Percentiles rank a stretch among this genome's conserved stretches.
Conservation (phyloP, 2,329 filamentous ascomycete genomes). For the Lithohypha guttulata region DNA sequence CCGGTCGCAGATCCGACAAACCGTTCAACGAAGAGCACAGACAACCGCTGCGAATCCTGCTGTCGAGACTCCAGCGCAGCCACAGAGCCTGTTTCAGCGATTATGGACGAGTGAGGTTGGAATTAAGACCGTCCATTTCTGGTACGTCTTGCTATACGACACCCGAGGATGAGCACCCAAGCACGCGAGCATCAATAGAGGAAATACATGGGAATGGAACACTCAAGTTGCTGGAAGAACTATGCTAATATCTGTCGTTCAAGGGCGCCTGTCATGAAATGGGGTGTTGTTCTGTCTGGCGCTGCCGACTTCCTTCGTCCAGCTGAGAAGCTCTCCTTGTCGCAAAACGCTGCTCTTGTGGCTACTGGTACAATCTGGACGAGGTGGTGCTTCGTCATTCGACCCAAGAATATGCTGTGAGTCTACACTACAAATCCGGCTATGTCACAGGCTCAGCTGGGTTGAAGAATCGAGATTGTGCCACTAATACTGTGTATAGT, state of each 20-base stretch:
- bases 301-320: conserved; percentile 85
- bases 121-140: conserved; percentile 94
- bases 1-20: conserved; percentile 38
- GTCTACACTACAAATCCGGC: conserved; percentile 31
- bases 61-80: conserved; percentile 28
- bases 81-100: conserved; percentile 52
- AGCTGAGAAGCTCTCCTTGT: conserved; percentile 82
- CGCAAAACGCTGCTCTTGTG: conserved; percentile 82
- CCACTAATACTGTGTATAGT: too few species aligned
- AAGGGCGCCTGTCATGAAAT: conserved; percentile 95
- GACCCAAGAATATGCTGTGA: conserved; percentile 80
- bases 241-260: conserved; percentile 2
- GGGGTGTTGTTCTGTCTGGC: conserved; percentile 85
- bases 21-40: conserved; percentile 55
- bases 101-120: conserved; percentile 76
- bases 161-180: background rate
- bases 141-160: conserved; percentile 45
- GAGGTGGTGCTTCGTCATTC: conserved; percentile 96
- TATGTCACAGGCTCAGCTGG: too few species aligned
- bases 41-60: conserved; percentile 49
- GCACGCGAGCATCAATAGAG: background rate
- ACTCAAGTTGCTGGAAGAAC: background rate
- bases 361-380: conserved; percentile 95
- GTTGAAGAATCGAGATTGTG: too few species aligned
- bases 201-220: background rate